phyloP scores from a whole-genome alignment of 768 basidiomycete species.

The Mycena alexandri region DNA sequence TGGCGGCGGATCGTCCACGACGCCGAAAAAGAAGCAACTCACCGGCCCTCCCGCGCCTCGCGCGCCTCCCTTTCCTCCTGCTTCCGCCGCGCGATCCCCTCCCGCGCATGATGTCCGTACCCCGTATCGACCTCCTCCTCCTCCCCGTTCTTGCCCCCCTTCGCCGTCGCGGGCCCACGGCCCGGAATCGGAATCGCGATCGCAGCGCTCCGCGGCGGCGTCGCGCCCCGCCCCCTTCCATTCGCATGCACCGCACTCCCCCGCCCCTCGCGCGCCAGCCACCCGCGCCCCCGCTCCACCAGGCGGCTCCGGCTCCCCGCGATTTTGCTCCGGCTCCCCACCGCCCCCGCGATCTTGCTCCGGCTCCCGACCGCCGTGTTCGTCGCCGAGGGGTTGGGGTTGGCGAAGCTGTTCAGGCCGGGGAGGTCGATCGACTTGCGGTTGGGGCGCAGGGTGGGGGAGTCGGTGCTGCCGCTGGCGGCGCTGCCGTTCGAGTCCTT shows the following conservation, averaged over 20 bases:
- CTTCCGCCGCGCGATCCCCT: constrained; percentile 35
- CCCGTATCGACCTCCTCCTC: constrained; percentile 33
- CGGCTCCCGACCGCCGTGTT: too few relatives aligned
- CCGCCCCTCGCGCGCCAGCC: constrained; percentile 23
- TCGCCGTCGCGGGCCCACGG: not conserved
- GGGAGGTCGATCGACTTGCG: constrained; percentile 39
- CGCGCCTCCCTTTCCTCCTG: constrained; percentile 24
- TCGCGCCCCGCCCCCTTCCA: constrained; percentile 10
- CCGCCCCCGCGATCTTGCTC: too few relatives aligned
- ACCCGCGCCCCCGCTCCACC: constrained; percentile 28
- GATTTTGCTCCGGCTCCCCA: too few relatives aligned
- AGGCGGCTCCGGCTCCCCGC: constrained; percentile 19
- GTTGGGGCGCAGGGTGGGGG: constrained; percentile 31
- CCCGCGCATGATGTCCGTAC: constrained; percentile 27
- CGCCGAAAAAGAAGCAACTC: not conserved
- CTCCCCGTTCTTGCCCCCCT: not conserved
- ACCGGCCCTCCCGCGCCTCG: constrained; percentile 9
- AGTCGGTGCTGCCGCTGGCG: not conserved
- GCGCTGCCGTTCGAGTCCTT: not conserved
- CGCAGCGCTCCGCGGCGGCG: constrained; percentile 26
- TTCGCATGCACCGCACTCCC: not conserved
- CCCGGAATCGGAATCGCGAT: constrained; percentile 17
- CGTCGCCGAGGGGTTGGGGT: not conserved
- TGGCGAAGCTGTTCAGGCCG: constrained; percentile 35
- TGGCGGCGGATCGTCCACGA: not conserved